Evolutionary conservation across 352 stramenopile species (phyloP).

Genomic region (Phytophthora pluvialis): DNA sequence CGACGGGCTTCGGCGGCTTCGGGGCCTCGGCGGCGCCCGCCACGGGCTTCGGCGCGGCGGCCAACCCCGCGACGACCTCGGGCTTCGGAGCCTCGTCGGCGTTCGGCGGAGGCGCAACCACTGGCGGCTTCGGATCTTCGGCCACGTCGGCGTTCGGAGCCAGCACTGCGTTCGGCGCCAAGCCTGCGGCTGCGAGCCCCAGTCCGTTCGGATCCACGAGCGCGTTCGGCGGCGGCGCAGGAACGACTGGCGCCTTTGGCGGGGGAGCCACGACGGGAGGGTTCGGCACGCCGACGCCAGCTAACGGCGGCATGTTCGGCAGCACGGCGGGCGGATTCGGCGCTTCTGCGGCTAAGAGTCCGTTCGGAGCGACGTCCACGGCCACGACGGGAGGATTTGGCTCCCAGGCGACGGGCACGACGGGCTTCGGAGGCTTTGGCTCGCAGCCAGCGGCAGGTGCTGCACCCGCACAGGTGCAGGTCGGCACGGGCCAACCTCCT

Average conservation of each 20-base stretch:
- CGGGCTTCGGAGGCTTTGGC: constrained; percentile 53
- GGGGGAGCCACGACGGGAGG: constrained; percentile 34
- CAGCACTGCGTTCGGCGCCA: constrained; percentile 61
- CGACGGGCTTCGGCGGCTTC: constrained; percentile 53
- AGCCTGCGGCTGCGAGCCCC: constrained; percentile 47
- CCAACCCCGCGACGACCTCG: constrained; percentile 34
- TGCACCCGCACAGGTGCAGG: constrained; percentile 44
- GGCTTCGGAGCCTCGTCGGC: constrained; percentile 50
- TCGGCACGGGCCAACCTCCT: constrained; percentile 73
- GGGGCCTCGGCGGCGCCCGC: constrained; percentile 18
- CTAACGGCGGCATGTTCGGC: constrained; percentile 57
- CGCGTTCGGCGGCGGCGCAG: constrained; percentile 52
- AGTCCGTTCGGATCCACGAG: constrained; percentile 73
- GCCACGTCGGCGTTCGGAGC: constrained; percentile 47
- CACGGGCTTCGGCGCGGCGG: constrained; percentile 47
- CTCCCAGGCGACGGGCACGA: constrained; percentile 36
- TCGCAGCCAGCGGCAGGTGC: constrained; percentile 28
- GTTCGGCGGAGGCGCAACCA: constrained; percentile 27
- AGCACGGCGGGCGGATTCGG: constrained; percentile 43
- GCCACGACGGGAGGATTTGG: constrained; percentile 58
- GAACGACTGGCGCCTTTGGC: constrained; percentile 48
- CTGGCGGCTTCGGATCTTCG: constrained; percentile 36
- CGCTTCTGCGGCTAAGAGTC: constrained; percentile 49
- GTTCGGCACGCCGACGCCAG: constrained; percentile 43
- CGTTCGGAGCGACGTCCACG: constrained; percentile 46